Percentiles rank a stretch among this genome's conserved stretches.
These are phyloP conservation scores for Mortierella sp. DNA, from an alignment of 371 early-diverging fungal genomes.

Conservation along the genomic window DNA sequence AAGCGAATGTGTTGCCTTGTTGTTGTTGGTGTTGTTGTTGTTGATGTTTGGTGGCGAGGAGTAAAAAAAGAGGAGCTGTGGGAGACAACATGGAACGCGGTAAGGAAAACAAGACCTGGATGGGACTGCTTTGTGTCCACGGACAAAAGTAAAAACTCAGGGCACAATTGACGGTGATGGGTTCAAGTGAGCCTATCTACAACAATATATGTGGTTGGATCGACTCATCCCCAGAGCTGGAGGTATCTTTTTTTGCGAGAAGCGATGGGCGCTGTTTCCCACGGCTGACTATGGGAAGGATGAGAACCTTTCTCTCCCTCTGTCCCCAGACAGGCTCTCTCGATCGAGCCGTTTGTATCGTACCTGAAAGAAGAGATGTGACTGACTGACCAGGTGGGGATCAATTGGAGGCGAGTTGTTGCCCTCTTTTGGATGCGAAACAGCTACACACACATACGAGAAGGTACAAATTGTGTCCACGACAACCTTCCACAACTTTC, in stretches of 20 bases:
- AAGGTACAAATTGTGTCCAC: neutral
- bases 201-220: neutral
- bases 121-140: slow-evolving; percentile 10
- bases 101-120: neutral
- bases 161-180: neutral
- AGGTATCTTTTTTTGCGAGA: neutral
- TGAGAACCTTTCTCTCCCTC: neutral
- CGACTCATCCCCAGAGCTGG: neutral
- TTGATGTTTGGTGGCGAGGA: neutral
- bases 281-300: neutral
- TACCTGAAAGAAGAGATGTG: neutral
- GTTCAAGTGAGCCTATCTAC: too few species aligned
- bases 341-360: neutral
- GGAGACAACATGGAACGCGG: neutral
- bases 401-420: neutral
- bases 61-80: neutral
- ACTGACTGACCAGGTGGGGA: slow-evolving; percentile 9
- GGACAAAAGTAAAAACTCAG: neutral
- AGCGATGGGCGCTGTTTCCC: neutral
- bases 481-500: neutral
- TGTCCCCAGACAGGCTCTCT: neutral
- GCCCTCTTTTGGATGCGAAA: slow-evolving; percentile 6
- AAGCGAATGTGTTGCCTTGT: neutral
- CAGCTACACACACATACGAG: neutral
- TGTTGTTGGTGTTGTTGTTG: neutral